These are phyloP conservation scores for Prunus campanulata DNA, from an alignment of 306 rosid genomes.

Conservation along the genomic window DNA sequence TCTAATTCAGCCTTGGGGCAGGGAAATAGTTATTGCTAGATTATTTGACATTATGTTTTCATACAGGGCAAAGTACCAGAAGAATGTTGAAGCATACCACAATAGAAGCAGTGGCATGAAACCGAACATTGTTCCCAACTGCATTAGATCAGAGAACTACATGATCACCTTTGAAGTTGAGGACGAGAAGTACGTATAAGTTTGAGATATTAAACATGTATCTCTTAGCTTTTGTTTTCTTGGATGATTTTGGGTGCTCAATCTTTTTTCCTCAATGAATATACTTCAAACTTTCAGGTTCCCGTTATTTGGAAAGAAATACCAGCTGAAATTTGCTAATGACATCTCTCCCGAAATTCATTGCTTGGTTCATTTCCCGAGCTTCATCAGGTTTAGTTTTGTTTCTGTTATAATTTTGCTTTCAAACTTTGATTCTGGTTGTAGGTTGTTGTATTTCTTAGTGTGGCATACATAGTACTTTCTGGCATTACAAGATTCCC, in stretches of 20 bases:
- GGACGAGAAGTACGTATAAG: conserved; percentile 80
- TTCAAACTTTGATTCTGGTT: conserved; percentile 14
- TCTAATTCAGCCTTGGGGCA: neutral
- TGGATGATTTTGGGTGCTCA: conserved; percentile 2
- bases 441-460: conserved; percentile 22
- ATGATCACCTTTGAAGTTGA: conserved; percentile 93
- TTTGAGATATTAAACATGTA: conserved; percentile 10
- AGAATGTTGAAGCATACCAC: conserved; percentile 96
- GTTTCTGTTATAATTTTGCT: conserved; percentile 18
- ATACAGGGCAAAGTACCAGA: conserved; percentile 94
- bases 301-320: conserved; percentile 94
- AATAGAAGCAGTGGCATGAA: conserved; percentile 84
- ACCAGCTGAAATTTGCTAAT: conserved; percentile 78
- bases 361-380: conserved; percentile 94
- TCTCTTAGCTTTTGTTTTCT: conserved; percentile 17
- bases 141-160: conserved; percentile 96
- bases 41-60: conserved; percentile 3
- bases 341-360: conserved; percentile 78
- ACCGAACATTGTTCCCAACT: conserved; percentile 95
- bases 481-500: conserved; percentile 11
- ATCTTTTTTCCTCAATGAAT: conserved; percentile 18
- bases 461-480: conserved; percentile 4
- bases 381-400: conserved; percentile 77
- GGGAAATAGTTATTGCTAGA: conserved; percentile 1
- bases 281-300: conserved; percentile 53